Evolutionary conservation across 2,329 filamentous ascomycete species (phyloP).

Genomic region (Dactylonectria estremocensis): DNA sequence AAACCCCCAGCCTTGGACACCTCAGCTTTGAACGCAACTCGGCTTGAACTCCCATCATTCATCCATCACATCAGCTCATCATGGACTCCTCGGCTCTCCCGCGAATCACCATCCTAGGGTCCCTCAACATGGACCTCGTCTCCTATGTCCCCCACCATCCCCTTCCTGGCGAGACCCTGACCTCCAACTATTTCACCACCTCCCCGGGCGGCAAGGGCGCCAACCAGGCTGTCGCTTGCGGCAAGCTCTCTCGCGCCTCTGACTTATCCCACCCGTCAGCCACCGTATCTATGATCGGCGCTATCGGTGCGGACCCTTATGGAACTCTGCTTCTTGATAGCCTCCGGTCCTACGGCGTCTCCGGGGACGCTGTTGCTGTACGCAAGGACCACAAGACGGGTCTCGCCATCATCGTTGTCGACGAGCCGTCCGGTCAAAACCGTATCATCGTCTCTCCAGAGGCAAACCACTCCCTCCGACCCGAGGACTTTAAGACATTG

Average conservation of each 20-base stretch:
- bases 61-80: slow-evolving; percentile 19
- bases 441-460: slow-evolving; percentile 82
- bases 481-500: slow-evolving; percentile 54
- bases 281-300: slow-evolving; percentile 79
- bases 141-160: slow-evolving; percentile 90
- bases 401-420: slow-evolving; percentile 82
- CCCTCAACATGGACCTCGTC: slow-evolving; percentile 94
- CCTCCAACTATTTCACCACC: slow-evolving; percentile 81
- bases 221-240: slow-evolving; percentile 93
- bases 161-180: slow-evolving; percentile 88
- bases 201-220: slow-evolving; percentile 94
- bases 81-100: slow-evolving; percentile 46
- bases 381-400: slow-evolving; percentile 70
- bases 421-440: slow-evolving; percentile 81
- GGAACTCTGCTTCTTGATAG: slow-evolving; percentile 71
- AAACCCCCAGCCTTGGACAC: not conserved
- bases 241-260: slow-evolving; percentile 78
- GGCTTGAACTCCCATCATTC: not conserved
- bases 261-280: slow-evolving; percentile 54
- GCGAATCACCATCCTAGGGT: slow-evolving; percentile 87
- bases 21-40: not conserved
- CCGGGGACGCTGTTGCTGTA: slow-evolving; percentile 67
- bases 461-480: slow-evolving; percentile 72
- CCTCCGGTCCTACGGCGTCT: slow-evolving; percentile 74
- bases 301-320: slow-evolving; percentile 80